Evolutionary conservation across 192 early-diverging fungal species (phyloP), one percentile per base, ranked within the genome.

Genomic region (Backusella psychrophila): DNA sequence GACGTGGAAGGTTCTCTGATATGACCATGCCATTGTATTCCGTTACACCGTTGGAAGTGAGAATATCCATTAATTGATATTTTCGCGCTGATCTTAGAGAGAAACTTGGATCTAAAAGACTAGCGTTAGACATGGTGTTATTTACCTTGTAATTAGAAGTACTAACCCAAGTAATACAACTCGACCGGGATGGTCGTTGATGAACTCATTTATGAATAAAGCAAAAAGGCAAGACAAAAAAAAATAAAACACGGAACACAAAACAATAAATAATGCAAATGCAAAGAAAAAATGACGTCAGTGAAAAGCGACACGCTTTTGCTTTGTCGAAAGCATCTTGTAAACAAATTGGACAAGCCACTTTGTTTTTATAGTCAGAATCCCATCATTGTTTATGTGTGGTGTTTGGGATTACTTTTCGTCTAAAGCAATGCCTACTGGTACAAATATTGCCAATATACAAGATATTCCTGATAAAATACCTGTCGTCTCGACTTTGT

Each of bases 151-250:
- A 67, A n/a, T 12, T 69, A 36, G 39, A 4, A 36, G 15, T 7
- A 39, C 21, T 41, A 41, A 69, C 68, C 68, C 21, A 69, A 36
- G 68, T 69, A 69, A 23, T 69, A 69, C 3, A 69, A 12, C n/a
- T 69, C 68, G 5, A 2, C n/a, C 17, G 68, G 68, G 34, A 69
- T 69, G 23, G 41, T 38, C 7, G 33, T 5, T 41, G n/a, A 23
- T 23, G n/a, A 23, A 41, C 21, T 69, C 68, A 69, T 69, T 34
- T 68, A 36, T n/a, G 26, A 36, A 67, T 4, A 67, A 67, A 5
- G 33, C 7, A n/a, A 36, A 9, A 34, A 33, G 17, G 34, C 6
- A 67, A 19, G 35, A 34, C 21, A 67, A 35, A 35, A 34, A 33
- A 66, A 33, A 33, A 7, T 31, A 19, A 17, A 19, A 67, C 17